A percentile compares a stretch with the other conserved stretches of the same genome.
Evolutionary conservation across 2,329 filamentous ascomycete genomes (phyloP).

Genomic region (Ophiostoma quercus): DNA sequence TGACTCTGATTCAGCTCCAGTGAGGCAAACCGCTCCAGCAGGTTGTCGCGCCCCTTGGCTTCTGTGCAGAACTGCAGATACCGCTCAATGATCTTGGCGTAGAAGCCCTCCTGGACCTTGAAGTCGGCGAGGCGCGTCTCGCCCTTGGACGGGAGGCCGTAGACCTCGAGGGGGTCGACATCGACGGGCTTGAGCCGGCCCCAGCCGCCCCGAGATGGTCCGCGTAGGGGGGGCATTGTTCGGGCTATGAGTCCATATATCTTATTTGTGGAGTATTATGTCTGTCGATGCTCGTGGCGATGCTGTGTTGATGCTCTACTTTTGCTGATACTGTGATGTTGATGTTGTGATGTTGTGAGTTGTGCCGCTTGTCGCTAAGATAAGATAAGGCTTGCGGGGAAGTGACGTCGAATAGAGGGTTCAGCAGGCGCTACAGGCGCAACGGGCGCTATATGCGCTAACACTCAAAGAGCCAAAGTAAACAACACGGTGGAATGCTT

Average conservation of each 20-base stretch:
- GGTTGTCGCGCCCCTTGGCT: constrained; percentile 62
- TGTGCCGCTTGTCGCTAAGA: constrained; percentile 4
- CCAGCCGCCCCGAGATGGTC: constrained; percentile 53
- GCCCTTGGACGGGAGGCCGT: constrained; percentile 86
- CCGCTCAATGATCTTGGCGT: constrained; percentile 77
- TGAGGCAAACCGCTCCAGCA: constrained; percentile 69
- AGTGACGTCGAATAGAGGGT: constrained; percentile 11
- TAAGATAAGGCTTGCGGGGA: constrained; percentile 11
- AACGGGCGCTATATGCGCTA: background rate
- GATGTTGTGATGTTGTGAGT: background rate
- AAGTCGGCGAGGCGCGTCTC: constrained; percentile 74
- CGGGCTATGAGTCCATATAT: constrained; percentile 22
- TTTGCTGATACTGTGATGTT: background rate
- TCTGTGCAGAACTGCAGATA: constrained; percentile 86
- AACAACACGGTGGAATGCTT: background rate
- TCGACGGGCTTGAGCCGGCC: constrained; percentile 67
- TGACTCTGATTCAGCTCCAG: constrained; percentile 40
- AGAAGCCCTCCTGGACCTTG: constrained; percentile 79
- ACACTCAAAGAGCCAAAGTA: background rate
- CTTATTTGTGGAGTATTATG: background rate
- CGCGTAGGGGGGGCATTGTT: constrained; percentile 30
- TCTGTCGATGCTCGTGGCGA: background rate
- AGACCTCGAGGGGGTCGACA: constrained; percentile 69
- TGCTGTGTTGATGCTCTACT: background rate
- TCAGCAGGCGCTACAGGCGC: background rate